Base-by-base conservation (phyloP, 1,284 basidiomycete species). In the Sporisorium exsertum region DNA sequence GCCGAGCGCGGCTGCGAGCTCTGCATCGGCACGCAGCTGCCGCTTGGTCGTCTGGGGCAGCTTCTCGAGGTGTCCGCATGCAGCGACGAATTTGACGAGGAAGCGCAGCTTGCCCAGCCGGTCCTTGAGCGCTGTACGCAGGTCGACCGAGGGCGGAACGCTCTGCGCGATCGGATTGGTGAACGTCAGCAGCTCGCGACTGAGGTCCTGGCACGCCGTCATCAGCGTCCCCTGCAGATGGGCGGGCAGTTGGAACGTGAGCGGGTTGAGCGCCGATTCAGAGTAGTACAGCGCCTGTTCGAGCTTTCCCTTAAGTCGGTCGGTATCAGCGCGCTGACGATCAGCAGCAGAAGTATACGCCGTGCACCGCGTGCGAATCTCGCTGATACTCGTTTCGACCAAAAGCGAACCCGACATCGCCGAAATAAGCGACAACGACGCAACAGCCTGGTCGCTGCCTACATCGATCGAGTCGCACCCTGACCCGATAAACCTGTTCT, bases 271-370 rank as follows among this genome's bases (percentile, higher is more conserved):
- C 22, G 89, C 87, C 74, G 90, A 87, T 26, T 92, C 89, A 5
- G 92, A 91, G 83, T 93, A 95, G 58, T 94, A 87, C 74, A 96
- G 93, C 10, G 93, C 93, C 84, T 95, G 93, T 60, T 92, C 94
- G 89, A 96, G 90, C 40, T 91, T 93, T 13, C 91, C 91, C 86
- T 92, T 92, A 79, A 95, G 90, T 37, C 93, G 79, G 35, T 81
- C 75, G 9, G 86, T 86, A 42, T 84, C 79, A 43, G 81, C 77
- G 5, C 72, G 70, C n/a, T 78, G 75, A 18, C 75, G 50, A 52
- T 78, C 79, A 15, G 62, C 24, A 20, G 42, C 29, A 35, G 71
- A 47, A 27, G 60, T 37, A 50, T 37, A 59, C 22, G 66, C 42
- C 5, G 51, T 64, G 71, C 61, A 53, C 24, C 74, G 66, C 47